These are phyloP conservation scores for Aurantiochytrium sp. DNA, from an alignment of 108 stramenopile species.

Conservation along the genomic window DNA sequence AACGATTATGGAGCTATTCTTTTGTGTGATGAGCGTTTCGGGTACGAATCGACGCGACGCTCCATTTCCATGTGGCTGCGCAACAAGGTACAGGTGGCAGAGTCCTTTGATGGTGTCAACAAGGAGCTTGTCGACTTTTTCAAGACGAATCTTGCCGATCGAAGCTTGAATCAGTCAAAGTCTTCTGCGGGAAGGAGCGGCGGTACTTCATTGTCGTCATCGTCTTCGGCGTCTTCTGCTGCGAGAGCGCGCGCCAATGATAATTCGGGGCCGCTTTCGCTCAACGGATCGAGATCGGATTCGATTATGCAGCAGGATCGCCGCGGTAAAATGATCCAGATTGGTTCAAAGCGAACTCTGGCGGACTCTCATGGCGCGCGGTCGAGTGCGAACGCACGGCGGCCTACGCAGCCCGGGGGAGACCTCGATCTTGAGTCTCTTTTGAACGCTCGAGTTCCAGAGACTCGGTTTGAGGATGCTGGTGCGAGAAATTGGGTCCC, in stretches of 20 bases:
- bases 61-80: neutral
- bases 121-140: neutral
- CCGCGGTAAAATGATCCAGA: neutral
- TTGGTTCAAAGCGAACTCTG: neutral
- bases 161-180: neutral
- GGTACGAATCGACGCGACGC: constrained; percentile 22
- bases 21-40: constrained; percentile 82
- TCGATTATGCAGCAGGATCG: neutral
- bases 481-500: neutral
- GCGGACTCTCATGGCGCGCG: neutral
- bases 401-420: too few relatives aligned
- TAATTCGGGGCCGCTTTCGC: too few relatives aligned
- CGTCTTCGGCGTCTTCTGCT: too few relatives aligned
- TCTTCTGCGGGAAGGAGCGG: too few relatives aligned
- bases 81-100: neutral
- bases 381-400: too few relatives aligned
- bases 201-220: too few relatives aligned
- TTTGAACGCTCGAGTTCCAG: neutral
- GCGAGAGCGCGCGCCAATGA: too few relatives aligned
- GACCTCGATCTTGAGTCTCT: neutral
- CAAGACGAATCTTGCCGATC: neutral
- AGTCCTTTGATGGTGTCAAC: neutral
- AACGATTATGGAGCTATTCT: constrained; percentile 91
- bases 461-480: neutral
- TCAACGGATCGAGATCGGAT: too few relatives aligned